A percentile compares a stretch with the other conserved stretches of the same genome.
phyloP scores from a whole-genome alignment of 768 basidiomycete genomes.

The Hebeloma cylindrosporum region DNA sequence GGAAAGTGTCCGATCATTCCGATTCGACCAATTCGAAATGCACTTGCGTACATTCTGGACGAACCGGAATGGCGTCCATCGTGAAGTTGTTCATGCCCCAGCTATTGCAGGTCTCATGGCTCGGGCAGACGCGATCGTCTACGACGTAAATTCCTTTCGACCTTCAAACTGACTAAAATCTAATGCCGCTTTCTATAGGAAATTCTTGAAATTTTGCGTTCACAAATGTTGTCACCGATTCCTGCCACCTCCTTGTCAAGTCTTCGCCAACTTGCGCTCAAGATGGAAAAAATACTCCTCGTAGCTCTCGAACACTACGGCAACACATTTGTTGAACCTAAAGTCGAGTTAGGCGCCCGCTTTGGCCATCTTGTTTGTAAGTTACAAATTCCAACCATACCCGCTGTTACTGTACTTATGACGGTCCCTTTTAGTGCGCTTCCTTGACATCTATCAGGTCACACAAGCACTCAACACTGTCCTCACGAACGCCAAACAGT shows the following conservation, averaged over 20 bases:
- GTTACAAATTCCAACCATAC: constrained; percentile 33
- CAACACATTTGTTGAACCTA: constrained; percentile 88
- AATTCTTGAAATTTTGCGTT: constrained; percentile 82
- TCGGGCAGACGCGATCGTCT: constrained; percentile 86
- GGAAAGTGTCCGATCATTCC: constrained; percentile 72
- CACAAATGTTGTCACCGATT: constrained; percentile 81
- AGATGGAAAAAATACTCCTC: constrained; percentile 89
- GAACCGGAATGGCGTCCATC: constrained; percentile 66
- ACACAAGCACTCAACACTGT: constrained; percentile 89
- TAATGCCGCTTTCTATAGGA: constrained; percentile 49
- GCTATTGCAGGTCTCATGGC: constrained; percentile 88
- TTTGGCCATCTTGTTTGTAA: constrained; percentile 87
- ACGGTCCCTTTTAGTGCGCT: constrained; percentile 60
- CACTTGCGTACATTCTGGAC: constrained; percentile 87
- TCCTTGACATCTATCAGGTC: constrained; percentile 90
- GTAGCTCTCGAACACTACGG: constrained; percentile 81
- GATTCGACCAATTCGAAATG: constrained; percentile 90
- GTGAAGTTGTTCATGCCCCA: constrained; percentile 88
- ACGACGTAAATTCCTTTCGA: constrained; percentile 65
- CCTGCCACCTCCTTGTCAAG: constrained; percentile 64
- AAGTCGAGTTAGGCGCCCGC: constrained; percentile 86
- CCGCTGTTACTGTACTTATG: constrained; percentile 8
- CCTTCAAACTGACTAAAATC: constrained; percentile 2
- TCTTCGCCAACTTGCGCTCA: constrained; percentile 79
- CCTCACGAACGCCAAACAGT: constrained; percentile 82